A percentile compares a stretch with the other conserved stretches of the same genome.
Evolutionary conservation across 768 basidiomycete genomes (phyloP).

Genomic region (Thelephora aurantiotincta): DNA sequence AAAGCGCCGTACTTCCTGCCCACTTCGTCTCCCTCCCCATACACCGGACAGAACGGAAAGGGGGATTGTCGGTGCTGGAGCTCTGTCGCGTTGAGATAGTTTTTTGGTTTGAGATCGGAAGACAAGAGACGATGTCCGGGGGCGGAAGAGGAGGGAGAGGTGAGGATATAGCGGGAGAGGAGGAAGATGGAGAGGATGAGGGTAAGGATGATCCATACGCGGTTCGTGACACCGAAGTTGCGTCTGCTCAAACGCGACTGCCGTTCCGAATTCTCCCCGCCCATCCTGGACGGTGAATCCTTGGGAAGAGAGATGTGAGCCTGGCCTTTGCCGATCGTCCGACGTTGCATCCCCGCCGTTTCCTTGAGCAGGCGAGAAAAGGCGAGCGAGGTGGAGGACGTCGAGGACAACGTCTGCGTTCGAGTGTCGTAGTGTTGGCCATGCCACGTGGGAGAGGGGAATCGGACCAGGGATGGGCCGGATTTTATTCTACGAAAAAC

Average conservation of each 20-base stretch:
- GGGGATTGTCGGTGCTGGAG: constrained; percentile 32
- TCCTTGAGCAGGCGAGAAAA: too few species aligned
- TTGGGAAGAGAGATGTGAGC: constrained; percentile 42
- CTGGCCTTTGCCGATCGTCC: constrained; percentile 29
- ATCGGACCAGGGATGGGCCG: too few species aligned
- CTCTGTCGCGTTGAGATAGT: constrained; percentile 60
- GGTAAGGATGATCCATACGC: constrained; percentile 49
- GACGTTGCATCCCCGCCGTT: constrained; percentile 41
- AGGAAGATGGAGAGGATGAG: constrained; percentile 39
- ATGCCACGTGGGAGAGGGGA: too few species aligned
- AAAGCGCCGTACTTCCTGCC: constrained; percentile 67
- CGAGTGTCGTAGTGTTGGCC: too few species aligned
- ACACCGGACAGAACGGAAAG: constrained; percentile 85
- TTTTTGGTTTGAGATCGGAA: constrained; percentile 48
- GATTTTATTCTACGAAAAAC: too few species aligned
- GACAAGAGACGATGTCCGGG: constrained; percentile 12
- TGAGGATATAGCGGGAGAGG: constrained; percentile 43
- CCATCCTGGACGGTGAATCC: constrained; percentile 27
- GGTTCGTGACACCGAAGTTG: constrained; percentile 47
- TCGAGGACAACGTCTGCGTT: too few species aligned
- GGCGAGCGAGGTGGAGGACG: too few species aligned
- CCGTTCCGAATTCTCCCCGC: constrained; percentile 30
- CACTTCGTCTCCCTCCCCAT: constrained; percentile 70
- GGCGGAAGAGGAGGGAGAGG: constrained; percentile 11
- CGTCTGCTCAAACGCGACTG: constrained; percentile 40